Evolutionary conservation across 306 rosid species (phyloP).

Genomic region (Prunus campanulata): DNA sequence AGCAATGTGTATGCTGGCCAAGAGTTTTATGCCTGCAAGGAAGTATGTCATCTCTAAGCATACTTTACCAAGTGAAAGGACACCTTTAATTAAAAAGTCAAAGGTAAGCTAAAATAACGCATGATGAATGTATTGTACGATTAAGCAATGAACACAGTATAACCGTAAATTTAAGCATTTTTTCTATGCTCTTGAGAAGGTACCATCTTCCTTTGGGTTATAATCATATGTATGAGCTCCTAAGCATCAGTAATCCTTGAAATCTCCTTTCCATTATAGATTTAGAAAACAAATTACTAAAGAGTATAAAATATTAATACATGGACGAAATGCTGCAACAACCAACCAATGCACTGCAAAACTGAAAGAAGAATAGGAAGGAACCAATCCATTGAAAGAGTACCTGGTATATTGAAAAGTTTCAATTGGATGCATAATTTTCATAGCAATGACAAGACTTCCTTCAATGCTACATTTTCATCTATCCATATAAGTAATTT

Average conservation of each 20-base stretch:
- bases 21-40: constrained; percentile 66
- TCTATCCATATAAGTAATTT: background rate
- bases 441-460: background rate
- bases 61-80: background rate
- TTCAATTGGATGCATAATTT: background rate
- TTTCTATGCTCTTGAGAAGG: background rate
- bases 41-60: constrained; percentile 13
- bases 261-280: background rate
- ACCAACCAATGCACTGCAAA: background rate
- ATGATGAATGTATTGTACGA: background rate
- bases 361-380: background rate
- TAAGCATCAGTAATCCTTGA: background rate
- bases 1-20: constrained; percentile 48
- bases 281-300: background rate
- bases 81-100: background rate
- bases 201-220: background rate
- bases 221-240: background rate
- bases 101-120: background rate
- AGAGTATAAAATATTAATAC: background rate
- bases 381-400: background rate
- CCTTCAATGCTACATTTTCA: background rate
- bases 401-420: background rate
- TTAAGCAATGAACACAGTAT: background rate
- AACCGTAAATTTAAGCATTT: background rate
- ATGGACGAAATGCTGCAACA: background rate